Base-by-base conservation (phyloP, 177 flowering plant species). In the Vitis hybrid region DNA sequence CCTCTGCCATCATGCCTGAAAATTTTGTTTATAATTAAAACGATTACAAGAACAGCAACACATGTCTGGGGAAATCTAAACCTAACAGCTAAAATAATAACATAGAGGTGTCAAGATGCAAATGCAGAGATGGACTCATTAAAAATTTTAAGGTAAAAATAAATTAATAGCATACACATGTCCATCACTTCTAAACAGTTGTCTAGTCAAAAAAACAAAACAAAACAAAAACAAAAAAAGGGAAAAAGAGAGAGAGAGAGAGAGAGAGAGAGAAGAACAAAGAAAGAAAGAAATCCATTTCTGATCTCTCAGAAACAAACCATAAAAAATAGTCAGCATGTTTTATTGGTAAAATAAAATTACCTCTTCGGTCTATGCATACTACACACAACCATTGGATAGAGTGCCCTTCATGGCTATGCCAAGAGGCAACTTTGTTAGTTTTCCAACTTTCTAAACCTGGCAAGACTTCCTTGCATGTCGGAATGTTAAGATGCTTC, bases 1-100 rank as follows among this genome's bases (percentile, higher is more conserved):
- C 86, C 67, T 95, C 96, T 2, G 90, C 98, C 94, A 95, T 83
- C 80, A 93, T 90, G 50, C 99, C 99, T 95, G 87, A 60, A 66
- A 76, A 73, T 67, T 2, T 20, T 44, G 33, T 47, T 53, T 22
- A 20, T 31, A 24, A 28, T 31, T n/a, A n/a, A n/a, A n/a, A n/a
- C n/a, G n/a, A n/a, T n/a, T 53, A 47, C 28, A 50, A 31, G 63
- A 72, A 9, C 31, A 18, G 65, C 11, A 9, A 28, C 15, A 51
- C 18, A 15, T 2, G 7, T 13, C 1, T 14, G 2, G 17, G 44
- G 6, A 4, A 24, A 50, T 49, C 22, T 14, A 51, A 51, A 50
- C 52, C 20, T 7, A 66, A 50, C 9, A n/a, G 24, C 56, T 14
- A 20, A 66, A 51, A 38, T 22, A 13, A 38, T 2, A 44, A 6